These are phyloP conservation scores for Calcarisporium arbuscula DNA, from an alignment of 2,329 filamentous ascomycete species.

Conservation along the genomic window DNA sequence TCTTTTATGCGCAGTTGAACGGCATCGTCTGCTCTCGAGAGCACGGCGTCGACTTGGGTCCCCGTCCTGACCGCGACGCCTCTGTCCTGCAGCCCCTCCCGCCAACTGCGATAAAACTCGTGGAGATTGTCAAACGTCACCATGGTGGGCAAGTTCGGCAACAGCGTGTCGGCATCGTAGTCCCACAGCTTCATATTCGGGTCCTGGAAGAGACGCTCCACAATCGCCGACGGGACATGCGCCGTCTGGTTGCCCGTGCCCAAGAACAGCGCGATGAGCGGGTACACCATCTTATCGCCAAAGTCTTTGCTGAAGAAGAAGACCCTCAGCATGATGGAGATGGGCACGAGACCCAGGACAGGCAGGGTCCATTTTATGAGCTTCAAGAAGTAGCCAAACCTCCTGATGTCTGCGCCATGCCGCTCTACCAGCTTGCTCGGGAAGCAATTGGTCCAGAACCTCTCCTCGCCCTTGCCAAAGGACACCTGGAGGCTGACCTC, in stretches of 20 bases:
- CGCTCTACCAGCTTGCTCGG: constrained; percentile 51
- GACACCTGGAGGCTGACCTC: constrained; percentile 56
- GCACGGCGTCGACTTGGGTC: constrained; percentile 48
- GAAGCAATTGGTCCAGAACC: constrained; percentile 62
- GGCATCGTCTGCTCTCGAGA: constrained; percentile 43
- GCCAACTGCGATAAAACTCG: constrained; percentile 56
- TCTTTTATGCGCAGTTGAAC: constrained; percentile 48
- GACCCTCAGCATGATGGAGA: constrained; percentile 58
- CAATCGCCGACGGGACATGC: constrained; percentile 62
- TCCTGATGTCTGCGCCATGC: constrained; percentile 49
- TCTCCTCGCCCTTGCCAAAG: constrained; percentile 51
- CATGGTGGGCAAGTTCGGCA: constrained; percentile 58
- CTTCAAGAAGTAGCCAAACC: constrained; percentile 49
- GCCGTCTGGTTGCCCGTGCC: constrained; percentile 71
- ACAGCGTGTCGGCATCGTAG: constrained; percentile 47
- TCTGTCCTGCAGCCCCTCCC: constrained; percentile 42
- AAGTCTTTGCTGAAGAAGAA: constrained; percentile 67
- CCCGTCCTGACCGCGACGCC: constrained; percentile 51
- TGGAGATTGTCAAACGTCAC: constrained; percentile 58
- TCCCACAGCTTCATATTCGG: constrained; percentile 55
- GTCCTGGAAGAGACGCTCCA: constrained; percentile 54
- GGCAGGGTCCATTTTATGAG: constrained; percentile 55
- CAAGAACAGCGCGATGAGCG: constrained; percentile 66
- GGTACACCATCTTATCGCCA: constrained; percentile 62
- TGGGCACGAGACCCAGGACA: constrained; percentile 53